These are phyloP conservation scores for Globisporangium cederbergense DNA, from an alignment of 352 stramenopile genomes.

Conservation along the genomic window DNA sequence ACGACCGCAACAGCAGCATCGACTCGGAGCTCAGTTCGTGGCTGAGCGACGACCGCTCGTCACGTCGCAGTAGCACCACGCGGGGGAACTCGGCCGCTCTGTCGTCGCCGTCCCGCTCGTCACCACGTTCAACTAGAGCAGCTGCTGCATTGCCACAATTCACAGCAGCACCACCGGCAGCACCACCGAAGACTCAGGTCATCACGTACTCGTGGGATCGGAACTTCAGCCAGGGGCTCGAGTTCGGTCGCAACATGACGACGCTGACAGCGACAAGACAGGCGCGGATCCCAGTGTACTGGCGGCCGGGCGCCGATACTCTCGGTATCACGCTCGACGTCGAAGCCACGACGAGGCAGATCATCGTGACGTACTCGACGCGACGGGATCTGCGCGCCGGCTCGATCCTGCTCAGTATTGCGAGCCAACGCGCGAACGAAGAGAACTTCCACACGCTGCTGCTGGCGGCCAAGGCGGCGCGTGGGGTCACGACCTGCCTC, in stretches of 20 bases:
- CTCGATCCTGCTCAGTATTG: background rate
- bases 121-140: background rate
- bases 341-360: constrained; percentile 8
- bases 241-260: background rate
- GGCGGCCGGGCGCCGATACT: constrained; percentile 7
- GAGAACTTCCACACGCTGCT: constrained; percentile 9
- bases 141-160: background rate
- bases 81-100: background rate
- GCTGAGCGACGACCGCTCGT: constrained; percentile 7
- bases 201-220: constrained; percentile 15
- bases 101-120: too few species aligned
- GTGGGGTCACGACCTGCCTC: constrained; percentile 8
- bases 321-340: constrained; percentile 16
- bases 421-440: background rate
- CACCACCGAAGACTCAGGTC: background rate
- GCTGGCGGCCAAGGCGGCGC: background rate
- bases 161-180: background rate
- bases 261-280: background rate
- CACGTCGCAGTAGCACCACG: background rate
- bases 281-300: background rate
- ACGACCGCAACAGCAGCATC: background rate
- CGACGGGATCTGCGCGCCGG: constrained; percentile 3
- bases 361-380: constrained; percentile 10
- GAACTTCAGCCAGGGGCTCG: constrained; percentile 1
- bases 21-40: constrained; percentile 13